Percentiles rank a stretch among this genome's conserved stretches.
Conservation (phyloP, 1,284 basidiomycete species). For the Ceratobasidium sp. region DNA sequence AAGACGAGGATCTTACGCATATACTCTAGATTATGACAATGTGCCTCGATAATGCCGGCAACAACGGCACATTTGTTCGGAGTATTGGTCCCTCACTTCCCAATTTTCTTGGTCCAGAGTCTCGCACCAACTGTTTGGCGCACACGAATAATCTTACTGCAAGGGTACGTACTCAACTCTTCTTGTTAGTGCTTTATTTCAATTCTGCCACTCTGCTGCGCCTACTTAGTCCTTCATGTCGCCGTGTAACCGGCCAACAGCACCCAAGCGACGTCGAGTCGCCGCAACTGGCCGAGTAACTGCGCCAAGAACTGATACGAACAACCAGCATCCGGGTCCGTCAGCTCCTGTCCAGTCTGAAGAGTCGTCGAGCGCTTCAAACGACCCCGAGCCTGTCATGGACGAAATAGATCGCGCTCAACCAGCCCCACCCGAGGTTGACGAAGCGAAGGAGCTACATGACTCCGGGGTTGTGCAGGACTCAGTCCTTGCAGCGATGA, state of each 20-base stretch:
- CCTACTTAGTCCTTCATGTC: not conserved
- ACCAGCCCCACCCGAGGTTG: not conserved
- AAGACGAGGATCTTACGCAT: no score
- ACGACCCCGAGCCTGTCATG: not conserved
- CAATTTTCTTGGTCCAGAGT: constrained; percentile 50
- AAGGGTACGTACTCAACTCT: constrained; percentile 49
- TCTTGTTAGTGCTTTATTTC: not conserved
- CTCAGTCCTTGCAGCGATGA: not conserved
- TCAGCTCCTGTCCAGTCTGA: not conserved
- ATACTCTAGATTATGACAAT: no score
- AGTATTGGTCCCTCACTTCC: constrained; percentile 50
- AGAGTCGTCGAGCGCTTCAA: not conserved
- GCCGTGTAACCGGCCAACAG: no score
- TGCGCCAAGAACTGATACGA: not conserved
- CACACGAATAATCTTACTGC: constrained; percentile 54
- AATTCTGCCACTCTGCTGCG: not conserved
- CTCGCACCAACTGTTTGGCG: constrained; percentile 49
- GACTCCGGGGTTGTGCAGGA: not conserved
- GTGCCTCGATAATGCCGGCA: constrained; percentile 54
- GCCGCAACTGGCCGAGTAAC: not conserved
- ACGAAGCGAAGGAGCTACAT: constrained; percentile 4
- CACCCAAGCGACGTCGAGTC: not conserved
- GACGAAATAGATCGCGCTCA: not conserved
- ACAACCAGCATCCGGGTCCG: not conserved
- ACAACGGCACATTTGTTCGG: constrained; percentile 50